These are phyloP conservation scores for Eragrostis nindensis DNA, from an alignment of 176 grass and related monocot species.

Conservation along the genomic window DNA sequence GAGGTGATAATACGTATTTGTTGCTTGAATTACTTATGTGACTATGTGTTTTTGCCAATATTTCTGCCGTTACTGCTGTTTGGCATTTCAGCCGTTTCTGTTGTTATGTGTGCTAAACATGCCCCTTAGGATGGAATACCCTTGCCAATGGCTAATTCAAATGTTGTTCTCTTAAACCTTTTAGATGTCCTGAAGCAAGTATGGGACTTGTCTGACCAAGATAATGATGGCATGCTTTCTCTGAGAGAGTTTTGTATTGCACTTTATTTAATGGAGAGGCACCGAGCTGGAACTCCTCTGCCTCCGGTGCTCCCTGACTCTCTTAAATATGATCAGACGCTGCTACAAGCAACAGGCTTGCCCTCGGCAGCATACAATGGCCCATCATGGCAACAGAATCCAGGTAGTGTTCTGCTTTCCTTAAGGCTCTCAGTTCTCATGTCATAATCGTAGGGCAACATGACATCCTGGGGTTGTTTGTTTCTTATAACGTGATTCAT, in stretches of 20 bases:
- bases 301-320: conserved; percentile 74
- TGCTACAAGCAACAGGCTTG: conserved; percentile 79
- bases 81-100: conserved; percentile 15
- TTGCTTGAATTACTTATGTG: conserved; percentile 31
- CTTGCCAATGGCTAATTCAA: conserved; percentile 38
- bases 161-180: conserved; percentile 36
- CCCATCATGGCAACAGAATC: conserved; percentile 81
- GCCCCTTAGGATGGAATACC: conserved; percentile 1
- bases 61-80: neutral
- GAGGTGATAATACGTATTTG: neutral
- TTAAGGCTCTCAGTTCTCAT: conserved; percentile 21
- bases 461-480: conserved; percentile 11
- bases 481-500: conserved; percentile 44
- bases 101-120: neutral
- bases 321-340: conserved; percentile 80
- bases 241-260: conserved; percentile 95
- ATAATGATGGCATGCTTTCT: conserved; percentile 99
- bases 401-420: conserved; percentile 45
- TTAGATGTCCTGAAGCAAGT: conserved; percentile 94
- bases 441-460: conserved; percentile 1
- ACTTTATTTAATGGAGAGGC: conserved; percentile 97
- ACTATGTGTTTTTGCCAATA: neutral
- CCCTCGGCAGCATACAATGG: conserved; percentile 79
- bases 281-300: conserved; percentile 76
- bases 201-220: conserved; percentile 99